These are phyloP conservation scores for Pholiota conissans DNA, from an alignment of 768 basidiomycete species.

Conservation along the genomic window DNA sequence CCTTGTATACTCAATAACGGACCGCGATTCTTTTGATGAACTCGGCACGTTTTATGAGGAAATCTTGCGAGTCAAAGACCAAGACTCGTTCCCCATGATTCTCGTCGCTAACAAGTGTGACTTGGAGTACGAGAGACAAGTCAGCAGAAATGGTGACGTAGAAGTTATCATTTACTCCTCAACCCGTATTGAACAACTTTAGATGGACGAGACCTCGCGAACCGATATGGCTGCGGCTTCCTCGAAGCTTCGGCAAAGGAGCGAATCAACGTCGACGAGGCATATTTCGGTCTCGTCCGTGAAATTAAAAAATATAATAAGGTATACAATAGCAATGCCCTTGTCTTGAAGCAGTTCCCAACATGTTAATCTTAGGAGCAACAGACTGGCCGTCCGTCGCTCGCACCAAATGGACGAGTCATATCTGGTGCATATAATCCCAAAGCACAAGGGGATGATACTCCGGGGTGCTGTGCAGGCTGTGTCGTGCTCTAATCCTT, in stretches of 20 bases:
- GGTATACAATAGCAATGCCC: slow-evolving; percentile 36
- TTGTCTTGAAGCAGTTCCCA: neutral
- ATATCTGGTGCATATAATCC: slow-evolving; percentile 51
- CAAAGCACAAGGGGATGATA: slow-evolving; percentile 52
- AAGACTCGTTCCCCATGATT: slow-evolving; percentile 92
- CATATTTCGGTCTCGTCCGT: slow-evolving; percentile 89
- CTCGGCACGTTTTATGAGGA: slow-evolving; percentile 95
- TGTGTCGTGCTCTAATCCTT: slow-evolving; percentile 66
- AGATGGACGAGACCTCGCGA: slow-evolving; percentile 98
- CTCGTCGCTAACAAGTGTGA: slow-evolving; percentile 98
- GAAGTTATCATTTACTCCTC: neutral
- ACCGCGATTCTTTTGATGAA: slow-evolving; percentile 95
- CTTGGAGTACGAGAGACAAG: slow-evolving; percentile 93
- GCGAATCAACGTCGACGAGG: slow-evolving; percentile 95
- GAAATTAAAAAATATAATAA: slow-evolving; percentile 95
- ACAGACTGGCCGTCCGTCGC: slow-evolving; percentile 71
- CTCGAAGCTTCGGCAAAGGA: slow-evolving; percentile 97
- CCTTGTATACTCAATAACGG: slow-evolving; percentile 96
- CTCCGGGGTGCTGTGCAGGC: slow-evolving; percentile 63
- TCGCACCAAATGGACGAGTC: slow-evolving; percentile 41
- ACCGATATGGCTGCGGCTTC: slow-evolving; percentile 91
- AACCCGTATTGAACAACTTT: neutral
- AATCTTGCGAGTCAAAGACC: slow-evolving; percentile 95
- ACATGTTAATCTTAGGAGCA: slow-evolving; percentile 52
- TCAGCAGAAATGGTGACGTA: slow-evolving; percentile 85